Conservation (phyloP, 768 basidiomycete genomes). For the Phaffia australis region DNA sequence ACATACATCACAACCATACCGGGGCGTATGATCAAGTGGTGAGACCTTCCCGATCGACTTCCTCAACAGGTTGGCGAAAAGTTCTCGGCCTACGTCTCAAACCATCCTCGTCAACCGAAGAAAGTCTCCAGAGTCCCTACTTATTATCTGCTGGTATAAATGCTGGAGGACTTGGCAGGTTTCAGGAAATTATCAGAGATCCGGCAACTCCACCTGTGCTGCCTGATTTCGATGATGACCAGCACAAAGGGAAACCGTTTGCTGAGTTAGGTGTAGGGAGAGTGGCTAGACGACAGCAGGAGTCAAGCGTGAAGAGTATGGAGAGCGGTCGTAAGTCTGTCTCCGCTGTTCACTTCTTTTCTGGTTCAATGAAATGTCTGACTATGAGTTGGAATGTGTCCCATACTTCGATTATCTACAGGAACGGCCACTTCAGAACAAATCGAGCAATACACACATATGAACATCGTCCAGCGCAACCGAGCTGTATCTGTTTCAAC, state of each 20-base stretch:
- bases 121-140: neutral
- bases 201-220: constrained; percentile 15
- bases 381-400: neutral
- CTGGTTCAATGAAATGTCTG: neutral
- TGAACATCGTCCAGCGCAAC: constrained; percentile 21
- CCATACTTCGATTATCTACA: neutral
- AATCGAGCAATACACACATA: constrained; percentile 6
- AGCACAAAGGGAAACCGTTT: constrained; percentile 1
- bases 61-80: constrained; percentile 4
- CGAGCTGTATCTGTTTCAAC: constrained; percentile 19
- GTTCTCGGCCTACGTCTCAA: constrained; percentile 11
- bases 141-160: neutral
- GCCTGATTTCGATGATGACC: constrained; percentile 10
- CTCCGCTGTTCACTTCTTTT: neutral
- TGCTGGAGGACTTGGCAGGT: too few species aligned
- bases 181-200: neutral
- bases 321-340: constrained; percentile 11
- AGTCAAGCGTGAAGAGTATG: constrained; percentile 15
- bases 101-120: neutral
- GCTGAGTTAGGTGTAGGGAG: neutral
- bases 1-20: too few species aligned
- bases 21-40: neutral
- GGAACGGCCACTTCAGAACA: constrained; percentile 21
- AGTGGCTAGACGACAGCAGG: neutral
- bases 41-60: constrained; percentile 2